Evolutionary conservation across 257 asterid genomes (phyloP).

Genomic region (Solanum tarijense): DNA sequence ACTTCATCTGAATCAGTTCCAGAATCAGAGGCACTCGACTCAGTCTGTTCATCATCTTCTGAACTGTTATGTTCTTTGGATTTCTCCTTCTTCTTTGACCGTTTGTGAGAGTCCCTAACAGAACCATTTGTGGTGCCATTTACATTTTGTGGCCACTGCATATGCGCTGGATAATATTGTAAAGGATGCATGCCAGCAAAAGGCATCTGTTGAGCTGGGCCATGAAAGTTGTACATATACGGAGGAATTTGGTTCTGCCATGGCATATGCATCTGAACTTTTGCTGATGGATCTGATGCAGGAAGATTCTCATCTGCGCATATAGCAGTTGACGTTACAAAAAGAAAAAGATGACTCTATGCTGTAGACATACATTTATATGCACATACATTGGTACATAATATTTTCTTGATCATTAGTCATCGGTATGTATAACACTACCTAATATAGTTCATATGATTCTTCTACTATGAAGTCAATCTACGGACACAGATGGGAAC

Average conservation of each 20-base stretch:
- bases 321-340: background rate
- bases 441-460: background rate
- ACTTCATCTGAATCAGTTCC: conserved; percentile 30
- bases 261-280: conserved; percentile 52
- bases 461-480: background rate
- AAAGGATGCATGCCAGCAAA: conserved; percentile 43
- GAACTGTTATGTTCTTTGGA: conserved; percentile 29
- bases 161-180: conserved; percentile 49
- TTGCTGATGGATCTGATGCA: conserved; percentile 27
- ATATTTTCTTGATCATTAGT: background rate
- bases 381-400: background rate
- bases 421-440: background rate
- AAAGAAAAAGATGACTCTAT: background rate
- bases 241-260: conserved; percentile 79
- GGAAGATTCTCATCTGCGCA: conserved; percentile 35
- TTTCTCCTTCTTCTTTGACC: conserved; percentile 40
- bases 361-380: background rate
- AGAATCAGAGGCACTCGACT: conserved; percentile 33
- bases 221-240: conserved; percentile 55
- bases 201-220: conserved; percentile 41
- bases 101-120: conserved; percentile 13
- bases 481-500: background rate
- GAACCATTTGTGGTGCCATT: conserved; percentile 20
- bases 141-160: conserved; percentile 38
- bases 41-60: conserved; percentile 51